Evolutionary conservation across 768 basidiomycete genomes (phyloP).

Genomic region (Tulasnella sp.): DNA sequence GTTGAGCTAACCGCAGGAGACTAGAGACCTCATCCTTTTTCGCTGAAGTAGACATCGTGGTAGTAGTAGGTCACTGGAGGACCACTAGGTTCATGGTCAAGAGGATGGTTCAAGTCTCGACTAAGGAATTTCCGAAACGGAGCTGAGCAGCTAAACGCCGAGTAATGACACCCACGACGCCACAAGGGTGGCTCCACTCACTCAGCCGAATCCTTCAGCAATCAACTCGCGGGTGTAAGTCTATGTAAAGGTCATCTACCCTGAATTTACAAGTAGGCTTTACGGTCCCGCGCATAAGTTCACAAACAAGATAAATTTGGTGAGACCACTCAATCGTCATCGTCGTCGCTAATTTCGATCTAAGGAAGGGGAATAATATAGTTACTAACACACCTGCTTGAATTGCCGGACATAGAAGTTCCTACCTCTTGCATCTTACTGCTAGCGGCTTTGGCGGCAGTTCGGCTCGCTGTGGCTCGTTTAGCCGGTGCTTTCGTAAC

Average conservation of each 20-base stretch:
- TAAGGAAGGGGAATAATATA: background rate
- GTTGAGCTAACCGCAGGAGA: background rate
- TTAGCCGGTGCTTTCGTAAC: slow-evolving; percentile 26
- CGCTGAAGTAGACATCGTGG: background rate
- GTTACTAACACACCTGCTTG: background rate
- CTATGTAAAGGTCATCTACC: too few relatives aligned
- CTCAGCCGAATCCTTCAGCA: background rate
- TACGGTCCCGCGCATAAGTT: background rate
- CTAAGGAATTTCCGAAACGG: slow-evolving; percentile 2
- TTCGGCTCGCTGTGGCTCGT: background rate
- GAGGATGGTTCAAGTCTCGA: background rate
- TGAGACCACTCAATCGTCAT: background rate
- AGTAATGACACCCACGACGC: background rate
- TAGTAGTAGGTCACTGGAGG: background rate
- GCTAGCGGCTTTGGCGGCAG: slow-evolving; percentile 6
- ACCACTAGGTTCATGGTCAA: background rate
- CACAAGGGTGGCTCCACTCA: background rate
- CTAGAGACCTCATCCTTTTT: slow-evolving; percentile 4
- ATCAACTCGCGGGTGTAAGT: background rate
- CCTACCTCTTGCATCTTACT: slow-evolving; percentile 10
- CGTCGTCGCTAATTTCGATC: slow-evolving; percentile 19
- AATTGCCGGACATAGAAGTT: background rate
- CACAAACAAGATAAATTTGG: background rate
- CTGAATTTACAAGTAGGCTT: too few relatives aligned
- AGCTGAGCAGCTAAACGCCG: background rate